Conservation (phyloP, 306 rosid species). For the Inga oerstediana region DNA sequence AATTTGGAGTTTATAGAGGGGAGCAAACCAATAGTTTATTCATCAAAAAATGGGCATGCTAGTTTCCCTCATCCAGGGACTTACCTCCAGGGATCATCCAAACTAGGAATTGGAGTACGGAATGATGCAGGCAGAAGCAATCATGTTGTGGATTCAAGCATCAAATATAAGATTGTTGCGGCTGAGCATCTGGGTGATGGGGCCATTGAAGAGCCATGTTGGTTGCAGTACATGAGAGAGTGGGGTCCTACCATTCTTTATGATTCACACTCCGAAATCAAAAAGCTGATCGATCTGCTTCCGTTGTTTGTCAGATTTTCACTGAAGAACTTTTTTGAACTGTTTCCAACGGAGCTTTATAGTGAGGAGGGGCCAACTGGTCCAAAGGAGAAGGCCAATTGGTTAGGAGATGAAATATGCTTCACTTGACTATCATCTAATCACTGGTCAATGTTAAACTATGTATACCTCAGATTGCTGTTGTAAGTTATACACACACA, state of each 20-base stretch:
- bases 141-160: constrained; percentile 67
- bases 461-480: constrained; percentile 21
- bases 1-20: constrained; percentile 75
- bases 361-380: constrained; percentile 99
- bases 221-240: constrained; percentile 95
- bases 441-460: constrained; percentile 25
- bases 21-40: constrained; percentile 74
- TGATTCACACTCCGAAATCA: constrained; percentile 65
- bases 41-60: constrained; percentile 91
- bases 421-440: neutral
- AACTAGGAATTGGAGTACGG: constrained; percentile 77
- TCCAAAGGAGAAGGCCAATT: constrained; percentile 93
- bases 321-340: constrained; percentile 68
- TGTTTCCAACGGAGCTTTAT: constrained; percentile 87
- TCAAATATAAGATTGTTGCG: constrained; percentile 66
- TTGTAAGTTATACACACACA: neutral
- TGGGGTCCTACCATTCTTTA: constrained; percentile 93
- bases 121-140: constrained; percentile 82
- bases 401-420: constrained; percentile 87
- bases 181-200: constrained; percentile 79
- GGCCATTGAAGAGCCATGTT: constrained; percentile 71
- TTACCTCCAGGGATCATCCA: constrained; percentile 78
- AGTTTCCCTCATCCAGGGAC: constrained; percentile 87
- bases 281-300: constrained; percentile 70
- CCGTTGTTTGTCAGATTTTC: constrained; percentile 83